Percentiles rank a stretch among this genome's conserved stretches.
These are phyloP conservation scores for Cercospora janseana DNA, from an alignment of 2,329 filamentous ascomycete genomes.

Conservation along the genomic window DNA sequence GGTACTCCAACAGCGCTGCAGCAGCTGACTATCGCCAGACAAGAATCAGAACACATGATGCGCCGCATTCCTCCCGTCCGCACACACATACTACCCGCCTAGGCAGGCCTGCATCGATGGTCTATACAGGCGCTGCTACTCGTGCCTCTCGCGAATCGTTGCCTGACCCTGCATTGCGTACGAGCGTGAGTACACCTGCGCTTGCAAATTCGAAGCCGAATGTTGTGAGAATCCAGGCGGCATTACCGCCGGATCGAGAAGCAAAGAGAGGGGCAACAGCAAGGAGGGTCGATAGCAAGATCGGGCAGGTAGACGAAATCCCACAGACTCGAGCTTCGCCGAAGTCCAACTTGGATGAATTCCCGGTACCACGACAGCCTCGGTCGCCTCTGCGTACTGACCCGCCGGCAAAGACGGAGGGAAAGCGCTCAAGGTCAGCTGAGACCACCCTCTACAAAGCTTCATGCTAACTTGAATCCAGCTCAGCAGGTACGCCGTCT, in stretches of 20 bases:
- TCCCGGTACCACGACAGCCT: neutral
- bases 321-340: neutral
- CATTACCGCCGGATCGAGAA: neutral
- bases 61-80: neutral
- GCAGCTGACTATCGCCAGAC: neutral
- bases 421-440: neutral
- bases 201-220: neutral
- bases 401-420: neutral
- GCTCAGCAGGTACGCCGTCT: neutral
- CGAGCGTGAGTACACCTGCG: neutral
- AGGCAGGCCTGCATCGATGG: neutral
- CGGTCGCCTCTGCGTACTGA: neutral
- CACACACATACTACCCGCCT: neutral
- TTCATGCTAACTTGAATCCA: neutral
- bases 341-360: neutral
- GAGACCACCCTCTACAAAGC: neutral
- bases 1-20: neutral
- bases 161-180: neutral
- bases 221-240: neutral
- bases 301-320: neutral
- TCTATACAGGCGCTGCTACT: neutral
- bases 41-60: no score
- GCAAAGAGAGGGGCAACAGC: neutral
- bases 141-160: neutral
- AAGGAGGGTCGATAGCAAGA: slow-evolving; percentile 1